These are phyloP conservation scores for Populus tomentosa DNA, from an alignment of 441 rosid genomes.

Conservation along the genomic window DNA sequence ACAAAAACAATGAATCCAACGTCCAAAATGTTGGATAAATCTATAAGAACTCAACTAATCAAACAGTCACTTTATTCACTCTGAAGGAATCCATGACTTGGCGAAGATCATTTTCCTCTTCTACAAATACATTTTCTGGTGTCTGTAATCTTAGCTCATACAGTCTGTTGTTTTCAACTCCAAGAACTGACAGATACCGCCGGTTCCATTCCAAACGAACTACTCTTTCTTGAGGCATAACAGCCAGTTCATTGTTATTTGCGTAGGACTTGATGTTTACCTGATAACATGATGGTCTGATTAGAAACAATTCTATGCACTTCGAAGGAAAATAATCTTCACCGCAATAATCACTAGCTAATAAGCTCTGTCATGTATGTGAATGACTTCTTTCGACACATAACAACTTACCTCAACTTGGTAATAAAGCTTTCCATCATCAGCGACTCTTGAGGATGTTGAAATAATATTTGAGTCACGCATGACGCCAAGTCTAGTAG, in stretches of 20 bases:
- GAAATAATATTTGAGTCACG: slow-evolving; percentile 65
- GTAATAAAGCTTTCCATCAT: slow-evolving; percentile 86
- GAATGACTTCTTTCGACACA: neutral
- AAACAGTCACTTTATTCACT: slow-evolving; percentile 58
- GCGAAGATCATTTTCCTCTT: slow-evolving; percentile 81
- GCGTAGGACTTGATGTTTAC: slow-evolving; percentile 93
- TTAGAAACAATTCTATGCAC: neutral
- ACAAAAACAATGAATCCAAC: neutral
- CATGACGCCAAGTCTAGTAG: slow-evolving; percentile 84
- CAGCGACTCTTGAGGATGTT: slow-evolving; percentile 75
- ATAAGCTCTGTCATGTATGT: neutral
- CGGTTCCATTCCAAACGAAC: slow-evolving; percentile 84
- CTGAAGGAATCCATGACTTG: slow-evolving; percentile 84
- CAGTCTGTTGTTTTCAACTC: slow-evolving; percentile 79
- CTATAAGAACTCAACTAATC: slow-evolving; percentile 14
- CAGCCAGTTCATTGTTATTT: slow-evolving; percentile 84
- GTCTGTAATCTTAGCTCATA: slow-evolving; percentile 85
- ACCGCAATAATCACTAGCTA: neutral
- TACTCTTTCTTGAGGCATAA: slow-evolving; percentile 84
- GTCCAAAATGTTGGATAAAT: neutral
- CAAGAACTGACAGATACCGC: slow-evolving; percentile 80
- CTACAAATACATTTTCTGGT: slow-evolving; percentile 73
- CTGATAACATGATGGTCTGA: slow-evolving; percentile 26
- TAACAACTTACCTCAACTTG: slow-evolving; percentile 72
- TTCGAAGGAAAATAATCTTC: neutral